Conservation (phyloP, 495 filamentous ascomycete species). For the Xylaria intraflava region DNA sequence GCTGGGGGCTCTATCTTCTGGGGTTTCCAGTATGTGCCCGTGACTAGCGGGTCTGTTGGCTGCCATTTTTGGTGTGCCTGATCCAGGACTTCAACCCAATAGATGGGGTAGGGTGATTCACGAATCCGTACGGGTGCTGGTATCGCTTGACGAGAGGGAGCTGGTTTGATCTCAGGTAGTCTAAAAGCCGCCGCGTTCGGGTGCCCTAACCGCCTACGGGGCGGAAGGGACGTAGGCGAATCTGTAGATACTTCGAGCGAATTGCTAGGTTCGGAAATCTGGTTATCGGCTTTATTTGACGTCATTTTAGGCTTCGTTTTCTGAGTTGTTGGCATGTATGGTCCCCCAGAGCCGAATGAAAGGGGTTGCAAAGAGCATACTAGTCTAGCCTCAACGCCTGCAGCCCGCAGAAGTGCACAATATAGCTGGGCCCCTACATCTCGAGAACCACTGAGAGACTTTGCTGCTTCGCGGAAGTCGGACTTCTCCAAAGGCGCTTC, state of each 20-base stretch:
- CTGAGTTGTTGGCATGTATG: conserved; percentile 41
- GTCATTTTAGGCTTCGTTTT: conserved; percentile 24
- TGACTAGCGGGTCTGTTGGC: conserved; percentile 78
- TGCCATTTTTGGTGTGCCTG: conserved; percentile 83
- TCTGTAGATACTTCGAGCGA: conserved; percentile 13
- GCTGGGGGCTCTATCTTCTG: conserved; percentile 70
- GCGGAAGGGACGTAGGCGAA: conserved; percentile 13
- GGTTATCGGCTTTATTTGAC: conserved; percentile 25
- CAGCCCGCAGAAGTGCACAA: conserved; percentile 73
- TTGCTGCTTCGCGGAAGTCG: conserved; percentile 67
- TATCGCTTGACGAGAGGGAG: conserved; percentile 16
- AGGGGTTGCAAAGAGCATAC: conserved; percentile 89
- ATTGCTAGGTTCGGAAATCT: conserved; percentile 28
- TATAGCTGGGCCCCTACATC: conserved; percentile 88
- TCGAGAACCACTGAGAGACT: conserved; percentile 63
- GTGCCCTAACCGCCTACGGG: conserved; percentile 36
- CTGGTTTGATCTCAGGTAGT: conserved; percentile 22
- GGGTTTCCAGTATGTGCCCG: conserved; percentile 64
- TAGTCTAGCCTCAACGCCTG: conserved; percentile 74
- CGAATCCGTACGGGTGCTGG: conserved; percentile 37
- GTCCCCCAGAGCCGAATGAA: conserved; percentile 55
- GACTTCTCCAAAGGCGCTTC: conserved; percentile 49
- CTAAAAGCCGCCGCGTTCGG: conserved; percentile 35
- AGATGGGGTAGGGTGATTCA: conserved; percentile 72
- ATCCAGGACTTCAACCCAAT: conserved; percentile 91